A percentile compares a stretch with the other conserved stretches of the same genome.
These are phyloP conservation scores for Penicillium longicatenatum DNA, from an alignment of 495 filamentous ascomycete species.

Conservation along the genomic window DNA sequence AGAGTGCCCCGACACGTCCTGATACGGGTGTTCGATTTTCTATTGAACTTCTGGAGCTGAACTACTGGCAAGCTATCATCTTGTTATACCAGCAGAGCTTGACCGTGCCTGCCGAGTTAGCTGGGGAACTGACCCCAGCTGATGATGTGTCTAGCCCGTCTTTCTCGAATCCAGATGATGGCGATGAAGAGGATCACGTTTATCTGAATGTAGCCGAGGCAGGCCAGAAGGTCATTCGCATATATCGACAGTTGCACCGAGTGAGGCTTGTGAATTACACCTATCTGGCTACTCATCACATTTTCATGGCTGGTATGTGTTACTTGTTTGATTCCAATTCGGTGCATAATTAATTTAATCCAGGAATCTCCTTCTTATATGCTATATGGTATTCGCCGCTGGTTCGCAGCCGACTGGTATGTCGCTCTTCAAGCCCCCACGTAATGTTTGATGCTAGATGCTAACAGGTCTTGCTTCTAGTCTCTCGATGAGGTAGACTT, in stretches of 20 bases:
- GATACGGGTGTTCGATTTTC: conserved; percentile 87
- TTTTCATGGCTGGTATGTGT: conserved; percentile 85
- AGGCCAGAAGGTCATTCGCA: conserved; percentile 84
- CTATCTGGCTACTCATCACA: conserved; percentile 92
- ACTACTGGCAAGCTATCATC: conserved; percentile 98
- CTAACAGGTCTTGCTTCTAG: conserved; percentile 40
- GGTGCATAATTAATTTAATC: conserved; percentile 15
- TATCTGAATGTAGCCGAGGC: conserved; percentile 94
- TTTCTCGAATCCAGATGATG: conserved; percentile 56
- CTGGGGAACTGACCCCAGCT: conserved; percentile 72
- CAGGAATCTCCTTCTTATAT: conserved; percentile 93
- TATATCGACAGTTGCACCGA: conserved; percentile 88
- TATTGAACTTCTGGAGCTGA: conserved; percentile 83
- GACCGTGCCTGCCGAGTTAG: conserved; percentile 80
- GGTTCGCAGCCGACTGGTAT: conserved; percentile 80
- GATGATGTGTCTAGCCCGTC: conserved; percentile 67
- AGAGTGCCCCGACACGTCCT: conserved; percentile 69
- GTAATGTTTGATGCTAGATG: neutral
- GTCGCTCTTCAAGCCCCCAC: conserved; percentile 21
- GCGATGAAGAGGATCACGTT: conserved; percentile 84
- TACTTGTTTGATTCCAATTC: neutral
- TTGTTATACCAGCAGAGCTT: conserved; percentile 93
- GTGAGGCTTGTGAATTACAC: conserved; percentile 92
- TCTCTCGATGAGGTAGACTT: conserved; percentile 95
- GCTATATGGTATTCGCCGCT: conserved; percentile 95